phyloP scores from a whole-genome alignment of 805 yeast genomes.

The Starmerella stellata region DNA sequence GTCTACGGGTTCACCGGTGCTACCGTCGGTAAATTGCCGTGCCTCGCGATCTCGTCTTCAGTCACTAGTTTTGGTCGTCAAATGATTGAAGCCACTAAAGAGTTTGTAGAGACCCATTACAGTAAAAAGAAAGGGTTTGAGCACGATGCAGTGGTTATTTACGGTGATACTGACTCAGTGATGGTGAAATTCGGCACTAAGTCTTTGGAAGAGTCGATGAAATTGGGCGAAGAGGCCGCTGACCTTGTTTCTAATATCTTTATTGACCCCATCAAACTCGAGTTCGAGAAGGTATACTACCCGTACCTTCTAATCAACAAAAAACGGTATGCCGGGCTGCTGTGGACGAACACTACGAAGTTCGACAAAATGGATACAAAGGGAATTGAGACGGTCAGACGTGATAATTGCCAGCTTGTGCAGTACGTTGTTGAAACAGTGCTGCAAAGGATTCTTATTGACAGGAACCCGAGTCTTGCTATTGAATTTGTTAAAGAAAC shows the following conservation, averaged over 20 bases:
- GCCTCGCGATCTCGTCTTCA: constrained; percentile 88
- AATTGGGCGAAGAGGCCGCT: constrained; percentile 87
- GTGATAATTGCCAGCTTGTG: constrained; percentile 91
- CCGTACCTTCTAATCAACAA: constrained; percentile 89
- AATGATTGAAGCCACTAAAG: constrained; percentile 86
- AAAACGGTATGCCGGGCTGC: constrained; percentile 91
- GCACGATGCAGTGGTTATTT: constrained; percentile 78
- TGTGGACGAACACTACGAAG: constrained; percentile 85
- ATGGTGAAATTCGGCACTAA: constrained; percentile 90
- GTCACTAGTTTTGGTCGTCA: constrained; percentile 91
- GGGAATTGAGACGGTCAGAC: constrained; percentile 94
- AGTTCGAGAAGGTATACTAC: constrained; percentile 89
- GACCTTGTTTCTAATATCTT: constrained; percentile 61
- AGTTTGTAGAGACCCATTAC: constrained; percentile 65
- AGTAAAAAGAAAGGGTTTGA: constrained; percentile 63
- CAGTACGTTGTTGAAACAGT: constrained; percentile 89
- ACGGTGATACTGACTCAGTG: constrained; percentile 98
- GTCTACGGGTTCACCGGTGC: constrained; percentile 99
- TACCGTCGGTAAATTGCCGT: constrained; percentile 89
- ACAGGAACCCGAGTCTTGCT: constrained; percentile 72
- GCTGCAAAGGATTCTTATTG: constrained; percentile 64
- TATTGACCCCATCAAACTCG: constrained; percentile 74
- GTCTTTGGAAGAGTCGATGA: constrained; percentile 72
- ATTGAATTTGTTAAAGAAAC: constrained; percentile 68
- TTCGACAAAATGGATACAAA: constrained; percentile 95